Percentiles rank a stretch among this genome's conserved stretches.
Evolutionary conservation across 1,284 basidiomycete genomes (phyloP).

Genomic region (Cronartium ribicola): DNA sequence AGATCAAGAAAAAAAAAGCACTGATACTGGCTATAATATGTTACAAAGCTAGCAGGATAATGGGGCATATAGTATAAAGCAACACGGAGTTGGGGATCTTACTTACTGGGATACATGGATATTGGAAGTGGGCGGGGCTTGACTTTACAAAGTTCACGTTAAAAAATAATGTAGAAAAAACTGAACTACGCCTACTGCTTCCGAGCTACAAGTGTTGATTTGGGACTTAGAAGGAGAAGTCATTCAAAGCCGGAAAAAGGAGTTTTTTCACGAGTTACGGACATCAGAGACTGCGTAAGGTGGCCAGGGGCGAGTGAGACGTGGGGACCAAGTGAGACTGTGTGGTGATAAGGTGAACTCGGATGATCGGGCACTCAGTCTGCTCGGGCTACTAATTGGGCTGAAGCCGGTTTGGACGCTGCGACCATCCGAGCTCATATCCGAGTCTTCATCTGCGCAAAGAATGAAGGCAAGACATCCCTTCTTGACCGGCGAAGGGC

Average conservation of each 20-base stretch:
- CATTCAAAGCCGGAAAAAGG: neutral
- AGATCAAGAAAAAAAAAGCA: no score
- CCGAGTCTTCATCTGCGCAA: slow-evolving; percentile 37
- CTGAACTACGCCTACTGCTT: no score
- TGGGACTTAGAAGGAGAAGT: no score
- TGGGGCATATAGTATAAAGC: no score
- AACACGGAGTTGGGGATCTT: no score
- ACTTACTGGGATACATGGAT: no score
- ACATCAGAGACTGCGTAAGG: neutral
- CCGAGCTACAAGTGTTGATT: no score
- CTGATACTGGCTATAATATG: no score
- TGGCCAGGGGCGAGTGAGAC: neutral
- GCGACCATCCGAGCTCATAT: neutral
- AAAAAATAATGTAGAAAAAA: no score
- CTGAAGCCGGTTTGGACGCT: neutral
- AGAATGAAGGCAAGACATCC: slow-evolving; percentile 38
- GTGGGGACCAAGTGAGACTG: neutral
- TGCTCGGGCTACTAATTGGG: neutral
- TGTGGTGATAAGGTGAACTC: neutral
- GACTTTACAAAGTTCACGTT: no score
- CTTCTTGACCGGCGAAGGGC: slow-evolving; percentile 26
- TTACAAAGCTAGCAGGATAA: no score
- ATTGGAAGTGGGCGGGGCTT: no score
- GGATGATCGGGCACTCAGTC: neutral
- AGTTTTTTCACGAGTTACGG: neutral